Evolutionary conservation across 805 yeast genomes (phyloP).

Genomic region (Priceomyces castillae): DNA sequence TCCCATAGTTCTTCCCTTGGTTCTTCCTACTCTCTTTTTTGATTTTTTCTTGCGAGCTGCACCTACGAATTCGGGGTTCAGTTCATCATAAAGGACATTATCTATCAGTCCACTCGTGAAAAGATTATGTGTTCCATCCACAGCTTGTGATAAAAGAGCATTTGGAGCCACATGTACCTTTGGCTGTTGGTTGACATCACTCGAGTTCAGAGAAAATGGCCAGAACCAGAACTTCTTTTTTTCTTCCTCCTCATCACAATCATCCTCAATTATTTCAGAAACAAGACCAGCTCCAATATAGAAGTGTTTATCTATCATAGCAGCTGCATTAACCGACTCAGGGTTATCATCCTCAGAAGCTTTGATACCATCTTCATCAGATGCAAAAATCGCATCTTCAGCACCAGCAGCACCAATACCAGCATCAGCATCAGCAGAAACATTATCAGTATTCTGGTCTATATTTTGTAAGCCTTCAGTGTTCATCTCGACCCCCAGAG

Average conservation of each 20-base stretch:
- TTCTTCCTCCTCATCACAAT: slow-evolving; percentile 8
- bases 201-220: slow-evolving; percentile 9
- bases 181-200: background rate
- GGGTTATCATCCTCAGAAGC: background rate
- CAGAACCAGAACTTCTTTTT: slow-evolving; percentile 18
- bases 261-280: slow-evolving; percentile 10
- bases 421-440: slow-evolving; percentile 1
- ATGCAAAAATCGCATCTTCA: background rate
- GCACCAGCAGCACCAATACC: background rate
- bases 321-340: background rate
- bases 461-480: no score
- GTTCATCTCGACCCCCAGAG: no score
- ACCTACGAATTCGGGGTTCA: background rate
- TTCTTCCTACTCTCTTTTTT: slow-evolving; percentile 2
- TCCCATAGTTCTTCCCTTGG: slow-evolving; percentile 3
- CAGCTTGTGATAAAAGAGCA: background rate
- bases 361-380: slow-evolving; percentile 3
- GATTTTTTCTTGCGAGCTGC: background rate
- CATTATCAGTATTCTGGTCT: no score
- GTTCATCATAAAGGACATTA: background rate
- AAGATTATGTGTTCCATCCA: background rate
- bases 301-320: background rate
- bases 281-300: slow-evolving; percentile 19
- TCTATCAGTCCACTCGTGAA: background rate
- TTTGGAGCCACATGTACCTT: background rate